Evolutionary conservation across 1,139 yeast species (phyloP).

Genomic region (Kodamaea derodonti): DNA sequence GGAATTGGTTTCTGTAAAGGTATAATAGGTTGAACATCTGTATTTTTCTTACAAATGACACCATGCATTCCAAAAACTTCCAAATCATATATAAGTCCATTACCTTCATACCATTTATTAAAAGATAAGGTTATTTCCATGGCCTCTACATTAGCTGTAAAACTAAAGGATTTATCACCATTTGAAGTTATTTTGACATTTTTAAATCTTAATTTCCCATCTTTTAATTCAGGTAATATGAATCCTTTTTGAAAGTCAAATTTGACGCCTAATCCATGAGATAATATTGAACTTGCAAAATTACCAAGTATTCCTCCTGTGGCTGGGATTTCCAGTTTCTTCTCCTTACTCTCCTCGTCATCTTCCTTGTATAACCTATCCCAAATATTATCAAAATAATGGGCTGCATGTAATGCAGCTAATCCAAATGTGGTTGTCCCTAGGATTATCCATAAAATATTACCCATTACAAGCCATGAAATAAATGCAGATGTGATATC

Average conservation of each 20-base stretch:
- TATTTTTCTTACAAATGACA: constrained; percentile 25
- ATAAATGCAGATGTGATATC: constrained; percentile 59
- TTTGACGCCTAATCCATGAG: constrained; percentile 38
- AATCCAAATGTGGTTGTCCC: constrained; percentile 67
- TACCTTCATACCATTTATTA: constrained; percentile 66
- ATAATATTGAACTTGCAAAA: constrained; percentile 33
- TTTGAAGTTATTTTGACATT: constrained; percentile 40
- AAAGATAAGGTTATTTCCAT: constrained; percentile 59
- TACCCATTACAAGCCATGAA: constrained; percentile 54
- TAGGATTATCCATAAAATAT: constrained; percentile 53
- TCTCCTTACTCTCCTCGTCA: constrained; percentile 11
- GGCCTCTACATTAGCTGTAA: constrained; percentile 47
- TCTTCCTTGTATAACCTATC: constrained; percentile 14
- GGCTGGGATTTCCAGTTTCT: constrained; percentile 14
- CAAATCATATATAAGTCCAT: constrained; percentile 60
- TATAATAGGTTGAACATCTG: background rate
- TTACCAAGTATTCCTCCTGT: constrained; percentile 23
- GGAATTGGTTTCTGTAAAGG: constrained; percentile 1
- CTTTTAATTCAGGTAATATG: constrained; percentile 46
- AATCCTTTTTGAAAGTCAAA: constrained; percentile 35
- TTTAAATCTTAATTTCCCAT: constrained; percentile 59
- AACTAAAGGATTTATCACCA: constrained; percentile 14
- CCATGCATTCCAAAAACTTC: constrained; percentile 64
- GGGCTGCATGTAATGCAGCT: constrained; percentile 46
- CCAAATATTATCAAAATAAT: constrained; percentile 34